Evolutionary conservation across 495 filamentous ascomycete species (phyloP).

Genomic region (Physcia stellaris): DNA sequence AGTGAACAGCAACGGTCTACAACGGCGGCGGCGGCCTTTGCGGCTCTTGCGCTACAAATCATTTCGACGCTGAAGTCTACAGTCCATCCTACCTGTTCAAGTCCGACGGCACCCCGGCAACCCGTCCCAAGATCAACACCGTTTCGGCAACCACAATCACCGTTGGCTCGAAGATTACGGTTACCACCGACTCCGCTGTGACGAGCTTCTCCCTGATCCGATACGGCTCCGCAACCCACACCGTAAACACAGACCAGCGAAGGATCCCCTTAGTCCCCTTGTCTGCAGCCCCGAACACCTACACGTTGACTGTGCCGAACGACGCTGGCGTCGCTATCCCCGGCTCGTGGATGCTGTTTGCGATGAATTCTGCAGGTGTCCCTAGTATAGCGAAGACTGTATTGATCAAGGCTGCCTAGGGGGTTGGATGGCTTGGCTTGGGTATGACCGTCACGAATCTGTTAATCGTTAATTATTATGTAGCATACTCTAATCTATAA

Average conservation of each 20-base stretch:
- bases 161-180: slow-evolving; percentile 24
- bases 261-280: slow-evolving; percentile 28
- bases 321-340: slow-evolving; percentile 39
- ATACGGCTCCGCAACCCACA: slow-evolving; percentile 36
- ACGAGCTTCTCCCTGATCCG: slow-evolving; percentile 28
- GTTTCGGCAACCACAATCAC: slow-evolving; percentile 15
- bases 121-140: slow-evolving; percentile 26
- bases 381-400: slow-evolving; percentile 27
- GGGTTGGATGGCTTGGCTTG: too few relatives aligned
- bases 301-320: slow-evolving; percentile 24
- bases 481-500: too few relatives aligned
- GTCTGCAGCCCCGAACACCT: slow-evolving; percentile 7
- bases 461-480: too few relatives aligned
- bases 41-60: slow-evolving; percentile 36
- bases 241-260: slow-evolving; percentile 46
- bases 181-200: slow-evolving; percentile 18
- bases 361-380: slow-evolving; percentile 28
- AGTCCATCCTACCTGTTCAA: slow-evolving; percentile 40
- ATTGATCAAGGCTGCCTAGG: neutral
- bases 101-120: slow-evolving; percentile 23
- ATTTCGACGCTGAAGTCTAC: slow-evolving; percentile 45
- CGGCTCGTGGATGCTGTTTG: slow-evolving; percentile 47
- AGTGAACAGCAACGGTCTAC: too few relatives aligned
- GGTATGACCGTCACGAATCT: too few relatives aligned
- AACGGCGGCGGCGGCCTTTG: slow-evolving; percentile 44